A percentile compares a stretch with the other conserved stretches of the same genome.
These are phyloP conservation scores for Geum urbanum DNA, from an alignment of 306 rosid species.

Conservation along the genomic window DNA sequence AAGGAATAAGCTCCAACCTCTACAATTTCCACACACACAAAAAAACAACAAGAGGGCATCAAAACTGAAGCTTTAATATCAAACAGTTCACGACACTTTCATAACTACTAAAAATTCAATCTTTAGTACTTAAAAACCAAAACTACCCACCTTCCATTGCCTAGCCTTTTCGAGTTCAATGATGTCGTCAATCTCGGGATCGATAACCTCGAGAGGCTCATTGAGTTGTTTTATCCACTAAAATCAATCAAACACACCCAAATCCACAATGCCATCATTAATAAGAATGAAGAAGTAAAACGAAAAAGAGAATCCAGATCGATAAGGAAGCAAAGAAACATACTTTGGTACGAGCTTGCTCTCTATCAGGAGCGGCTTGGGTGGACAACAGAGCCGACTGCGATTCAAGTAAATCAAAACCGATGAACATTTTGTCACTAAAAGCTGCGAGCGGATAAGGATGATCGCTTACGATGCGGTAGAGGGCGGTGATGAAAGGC, in stretches of 20 bases:
- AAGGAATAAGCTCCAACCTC: constrained; percentile 86
- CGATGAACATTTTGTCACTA: background rate
- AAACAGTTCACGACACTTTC: background rate
- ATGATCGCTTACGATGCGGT: constrained; percentile 41
- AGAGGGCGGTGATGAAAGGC: constrained; percentile 34
- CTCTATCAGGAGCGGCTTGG: constrained; percentile 43
- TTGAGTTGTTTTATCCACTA: constrained; percentile 90
- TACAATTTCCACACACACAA: constrained; percentile 11
- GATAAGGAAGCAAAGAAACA: constrained; percentile 17
- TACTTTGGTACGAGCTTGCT: constrained; percentile 55
- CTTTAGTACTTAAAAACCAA: background rate
- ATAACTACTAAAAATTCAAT: no score
- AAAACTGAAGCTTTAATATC: background rate
- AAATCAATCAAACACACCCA: background rate
- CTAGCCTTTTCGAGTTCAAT: constrained; percentile 91
- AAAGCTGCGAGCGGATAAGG: background rate
- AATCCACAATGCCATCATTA: constrained; percentile 6
- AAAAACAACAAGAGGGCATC: background rate
- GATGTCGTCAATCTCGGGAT: constrained; percentile 72
- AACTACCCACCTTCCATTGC: constrained; percentile 66
- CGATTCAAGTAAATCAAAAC: constrained; percentile 16
- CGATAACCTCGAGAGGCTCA: constrained; percentile 66
- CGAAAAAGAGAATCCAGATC: constrained; percentile 7
- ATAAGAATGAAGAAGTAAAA: background rate
- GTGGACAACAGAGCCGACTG: constrained; percentile 62